A percentile compares a stretch with the other conserved stretches of the same genome.
phyloP scores from a whole-genome alignment of 768 basidiomycete species.

The Phaffia australis region DNA sequence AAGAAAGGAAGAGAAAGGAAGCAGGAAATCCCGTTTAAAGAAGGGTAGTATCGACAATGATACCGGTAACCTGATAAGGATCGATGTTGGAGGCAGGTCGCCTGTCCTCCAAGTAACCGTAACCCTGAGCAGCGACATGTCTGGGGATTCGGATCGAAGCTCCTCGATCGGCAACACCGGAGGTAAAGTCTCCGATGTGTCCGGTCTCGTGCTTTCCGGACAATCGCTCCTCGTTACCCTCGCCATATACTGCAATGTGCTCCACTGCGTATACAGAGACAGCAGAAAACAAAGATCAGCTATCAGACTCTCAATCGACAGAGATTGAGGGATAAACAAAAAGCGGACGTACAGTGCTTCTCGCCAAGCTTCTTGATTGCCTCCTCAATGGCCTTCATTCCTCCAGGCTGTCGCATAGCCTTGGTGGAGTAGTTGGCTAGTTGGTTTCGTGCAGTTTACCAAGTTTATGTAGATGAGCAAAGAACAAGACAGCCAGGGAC shows the following conservation, averaged over 20 bases:
- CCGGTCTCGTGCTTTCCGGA: conserved; percentile 97
- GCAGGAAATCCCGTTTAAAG: background rate
- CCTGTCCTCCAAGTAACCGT: conserved; percentile 44
- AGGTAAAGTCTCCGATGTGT: conserved; percentile 79
- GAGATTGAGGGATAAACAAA: no score
- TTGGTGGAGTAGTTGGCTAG: conserved; percentile 95
- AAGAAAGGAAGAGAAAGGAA: background rate
- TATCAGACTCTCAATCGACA: no score
- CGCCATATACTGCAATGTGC: conserved; percentile 45
- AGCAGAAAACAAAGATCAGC: no score
- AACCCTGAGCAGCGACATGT: conserved; percentile 82
- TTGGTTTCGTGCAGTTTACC: no score
- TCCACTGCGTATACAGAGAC: no score
- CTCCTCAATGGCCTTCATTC: conserved; percentile 80
- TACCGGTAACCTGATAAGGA: conserved; percentile 85
- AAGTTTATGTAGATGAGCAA: no score
- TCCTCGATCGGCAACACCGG: conserved; percentile 94
- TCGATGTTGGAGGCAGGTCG: conserved; percentile 92
- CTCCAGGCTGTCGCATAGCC: conserved; percentile 85
- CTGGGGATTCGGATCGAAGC: conserved; percentile 93
- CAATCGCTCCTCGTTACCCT: conserved; percentile 91
- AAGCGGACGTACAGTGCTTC: no score
- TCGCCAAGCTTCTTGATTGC: conserved; percentile 87
- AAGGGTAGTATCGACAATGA: conserved; percentile 47
- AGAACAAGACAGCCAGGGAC: no score